These are phyloP conservation scores for Apiospora hydei DNA, from an alignment of 2,329 filamentous ascomycete genomes.

Conservation along the genomic window DNA sequence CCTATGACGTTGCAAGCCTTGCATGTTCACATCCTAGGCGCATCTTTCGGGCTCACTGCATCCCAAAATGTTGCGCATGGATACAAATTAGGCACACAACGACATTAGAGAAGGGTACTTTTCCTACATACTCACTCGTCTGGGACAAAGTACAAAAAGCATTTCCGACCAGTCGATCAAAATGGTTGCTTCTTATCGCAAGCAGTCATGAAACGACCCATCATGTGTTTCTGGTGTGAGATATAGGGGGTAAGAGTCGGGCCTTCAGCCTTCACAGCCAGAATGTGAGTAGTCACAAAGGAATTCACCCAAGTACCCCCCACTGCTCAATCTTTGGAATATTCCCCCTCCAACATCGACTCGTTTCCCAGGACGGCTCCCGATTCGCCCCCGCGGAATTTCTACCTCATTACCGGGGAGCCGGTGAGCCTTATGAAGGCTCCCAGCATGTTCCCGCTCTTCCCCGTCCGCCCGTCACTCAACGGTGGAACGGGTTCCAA, in stretches of 20 bases:
- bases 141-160: neutral
- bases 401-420: neutral
- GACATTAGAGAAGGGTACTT: neutral
- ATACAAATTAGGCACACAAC: neutral
- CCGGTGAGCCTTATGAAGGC: neutral
- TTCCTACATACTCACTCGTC: neutral
- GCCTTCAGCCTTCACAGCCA: neutral
- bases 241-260: neutral
- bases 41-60: neutral
- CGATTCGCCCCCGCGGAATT: neutral
- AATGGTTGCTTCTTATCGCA: too few relatives aligned
- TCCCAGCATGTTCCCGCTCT: neutral
- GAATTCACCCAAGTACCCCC: neutral
- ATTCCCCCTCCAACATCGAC: neutral
- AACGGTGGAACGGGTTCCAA: neutral
- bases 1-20: neutral
- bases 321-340: neutral
- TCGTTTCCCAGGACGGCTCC: neutral
- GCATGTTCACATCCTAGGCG: neutral
- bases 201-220: neutral
- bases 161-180: too few relatives aligned
- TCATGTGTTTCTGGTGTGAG: neutral
- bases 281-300: neutral
- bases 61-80: neutral
- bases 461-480: neutral